A percentile compares a stretch with the other conserved stretches of the same genome.
Conservation (phyloP, 352 stramenopile genomes). For the Globisporangium paroecandrum region DNA sequence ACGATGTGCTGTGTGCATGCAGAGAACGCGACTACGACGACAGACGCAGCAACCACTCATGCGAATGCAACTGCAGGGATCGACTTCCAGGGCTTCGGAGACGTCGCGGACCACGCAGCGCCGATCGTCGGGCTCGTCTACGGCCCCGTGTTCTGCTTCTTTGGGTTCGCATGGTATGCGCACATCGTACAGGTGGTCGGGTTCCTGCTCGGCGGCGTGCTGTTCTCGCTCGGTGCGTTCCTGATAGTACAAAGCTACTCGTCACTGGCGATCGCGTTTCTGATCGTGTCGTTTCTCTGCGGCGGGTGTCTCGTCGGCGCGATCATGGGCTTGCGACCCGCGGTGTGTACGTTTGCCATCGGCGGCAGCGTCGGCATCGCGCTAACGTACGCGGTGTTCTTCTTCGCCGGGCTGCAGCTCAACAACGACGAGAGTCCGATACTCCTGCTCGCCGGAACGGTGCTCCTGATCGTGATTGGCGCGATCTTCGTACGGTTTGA, state of each 20-base stretch:
- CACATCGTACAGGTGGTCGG: conserved; percentile 21
- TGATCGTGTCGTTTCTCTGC: conserved; percentile 21
- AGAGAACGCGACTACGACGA: not conserved
- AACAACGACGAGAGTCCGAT: conserved; percentile 3
- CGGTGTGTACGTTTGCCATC: conserved; percentile 10
- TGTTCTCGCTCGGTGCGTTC: conserved; percentile 16
- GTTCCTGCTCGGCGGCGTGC: conserved; percentile 13
- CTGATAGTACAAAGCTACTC: conserved; percentile 11
- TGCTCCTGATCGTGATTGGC: conserved; percentile 6
- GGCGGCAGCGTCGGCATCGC: conserved; percentile 22
- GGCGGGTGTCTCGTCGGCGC: conserved; percentile 20
- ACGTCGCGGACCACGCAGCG: conserved; percentile 1
- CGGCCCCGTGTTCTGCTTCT: conserved; percentile 26
- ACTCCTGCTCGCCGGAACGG: not conserved
- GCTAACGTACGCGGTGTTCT: conserved; percentile 14
- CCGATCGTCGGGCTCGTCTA: conserved; percentile 22
- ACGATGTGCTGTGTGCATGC: not conserved
- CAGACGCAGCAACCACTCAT: not conserved
- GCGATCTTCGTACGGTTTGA: conserved; percentile 11
- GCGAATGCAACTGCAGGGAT: not conserved
- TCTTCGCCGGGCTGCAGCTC: conserved; percentile 4
- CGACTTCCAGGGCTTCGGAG: conserved; percentile 5
- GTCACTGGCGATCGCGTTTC: conserved; percentile 16
- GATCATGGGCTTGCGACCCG: conserved; percentile 15
- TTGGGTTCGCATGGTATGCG: conserved; percentile 24